Base-by-base conservation (phyloP, 164 flowering plant genomes). In the Malania oleifera region DNA sequence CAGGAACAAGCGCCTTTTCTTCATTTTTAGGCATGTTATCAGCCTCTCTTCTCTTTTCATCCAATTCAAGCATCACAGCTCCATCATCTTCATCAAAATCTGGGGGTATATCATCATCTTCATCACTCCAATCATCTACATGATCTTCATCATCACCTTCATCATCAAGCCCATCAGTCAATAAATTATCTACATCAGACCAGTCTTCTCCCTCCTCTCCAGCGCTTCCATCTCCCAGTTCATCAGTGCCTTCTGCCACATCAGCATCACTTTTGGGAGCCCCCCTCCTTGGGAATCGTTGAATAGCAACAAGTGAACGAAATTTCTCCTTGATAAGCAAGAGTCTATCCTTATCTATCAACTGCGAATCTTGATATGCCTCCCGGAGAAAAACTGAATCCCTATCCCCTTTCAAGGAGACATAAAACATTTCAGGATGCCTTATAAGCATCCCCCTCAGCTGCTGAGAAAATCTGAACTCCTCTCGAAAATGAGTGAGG, bases 391-490 rank as follows among this genome's bases (percentile, higher is more conserved):
- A 95, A 35, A 95, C 95, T 0, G 96, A 88, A 70, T 90, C 96
- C 62, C 99, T 80, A 10, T 83, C 91, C 31, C 99, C 99, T 68
- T 91, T 95, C 73, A 90, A 59, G 0, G 96, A 88, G 45, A 95
- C 88, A 69, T 95, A 95, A 47, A 91, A 95, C 96, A 95, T 77
- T 65, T 91, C 99, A 2, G 96, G 96, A 59, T 95, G 99, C 62
- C 96, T 78, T 56, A 88, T 82, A 57, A 95, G 71, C 97, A 91
- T 90, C 48, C 93, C 95, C 56, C 97, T 77, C 19, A 91, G 68
- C 74, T 88, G 95, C 75, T 95, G 96, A 20, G 99, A 85, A 71
- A 95, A 86, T 61, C 93, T 74, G 47, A 88, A 95, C 69, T 95
- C 99, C 66, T 88, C 95, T 45, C 99, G 65, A 61, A 95, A 95